Evolutionary conservation across 768 basidiomycete genomes (phyloP), one percentile per base, ranked within the genome.

Genomic region (Plicaturopsis crispa): DNA sequence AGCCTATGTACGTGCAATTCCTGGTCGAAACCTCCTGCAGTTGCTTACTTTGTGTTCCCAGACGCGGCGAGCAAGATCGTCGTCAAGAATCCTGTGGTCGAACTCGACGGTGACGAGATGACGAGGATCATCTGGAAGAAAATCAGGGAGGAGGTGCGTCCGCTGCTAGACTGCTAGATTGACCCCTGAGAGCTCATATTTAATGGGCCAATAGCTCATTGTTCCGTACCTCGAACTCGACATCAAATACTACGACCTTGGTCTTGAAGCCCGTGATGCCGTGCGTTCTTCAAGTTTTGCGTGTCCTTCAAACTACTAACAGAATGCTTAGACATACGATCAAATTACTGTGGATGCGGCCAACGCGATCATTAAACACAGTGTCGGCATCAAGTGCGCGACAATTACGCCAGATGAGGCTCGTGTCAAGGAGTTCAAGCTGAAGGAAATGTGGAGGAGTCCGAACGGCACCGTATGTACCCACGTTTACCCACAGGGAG

Each of bases 101-200:
- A 96, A 65, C 76, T 97, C 37, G 92, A 97, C 59, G 92, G 92
- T 33, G 93, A 96, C 63, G 94, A 99, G 66, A 98, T 98, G 94
- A 99, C 94, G 23, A 73, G 94, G 49, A 96, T 99, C 54, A 99
- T 98, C 59, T 97, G 89, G 91, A 92, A 91, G 77, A 91, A 91
- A 72, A 92, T 93, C 54, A 72, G 88, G 41, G 86, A 96, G 53
- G 90, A 96, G 78, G 91, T 90, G 40, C 43, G 75, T 62, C 36
- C 18, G 30, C n/a, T 31, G 11, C 14, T 30, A 5, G 41, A 22
- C n/a, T 14, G 13, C 39, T 36, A 5, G 7, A 11, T 12, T n/a
- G n/a, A n/a, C n/a, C n/a, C n/a, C n/a, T n/a, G n/a, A n/a, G 6
- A 13, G 21, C n/a, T n/a, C 39, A 38, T 38, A 36, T 26, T n/a